phyloP scores from a whole-genome alignment of 371 early-diverging fungal species.

The Entomophthora muscae region DNA sequence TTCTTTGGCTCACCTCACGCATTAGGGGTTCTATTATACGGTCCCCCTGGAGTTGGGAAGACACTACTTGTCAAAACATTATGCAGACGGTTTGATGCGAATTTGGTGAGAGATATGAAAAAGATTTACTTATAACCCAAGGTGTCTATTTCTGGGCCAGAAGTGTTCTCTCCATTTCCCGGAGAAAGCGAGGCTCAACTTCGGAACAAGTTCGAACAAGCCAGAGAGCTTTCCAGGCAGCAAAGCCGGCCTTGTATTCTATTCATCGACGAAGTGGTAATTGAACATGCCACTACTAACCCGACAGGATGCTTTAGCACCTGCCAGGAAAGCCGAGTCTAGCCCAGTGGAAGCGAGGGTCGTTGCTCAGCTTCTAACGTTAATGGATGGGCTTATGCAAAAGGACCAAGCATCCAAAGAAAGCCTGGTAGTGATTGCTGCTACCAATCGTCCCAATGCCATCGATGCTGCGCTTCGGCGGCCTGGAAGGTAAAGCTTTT shows the following conservation, averaged over 20 bases:
- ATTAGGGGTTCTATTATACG: conserved; percentile 75
- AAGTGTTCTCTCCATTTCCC: conserved; percentile 72
- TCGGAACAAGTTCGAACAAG: conserved; percentile 66
- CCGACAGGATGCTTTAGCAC: conserved; percentile 89
- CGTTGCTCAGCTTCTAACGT: conserved; percentile 91
- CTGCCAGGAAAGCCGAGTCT: conserved; percentile 50
- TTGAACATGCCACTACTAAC: too few relatives aligned
- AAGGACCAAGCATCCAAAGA: conserved; percentile 27
- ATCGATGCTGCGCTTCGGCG: conserved; percentile 95
- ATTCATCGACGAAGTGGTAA: too few relatives aligned
- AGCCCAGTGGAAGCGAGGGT: conserved; percentile 71
- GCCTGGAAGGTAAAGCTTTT: conserved; percentile 92
- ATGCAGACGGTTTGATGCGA: conserved; percentile 35
- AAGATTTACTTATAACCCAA: conserved; percentile 2
- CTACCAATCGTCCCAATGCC: conserved; percentile 97
- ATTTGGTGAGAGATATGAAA: conserved; percentile 20
- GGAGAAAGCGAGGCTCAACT: conserved; percentile 91
- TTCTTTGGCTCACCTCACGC: too few relatives aligned
- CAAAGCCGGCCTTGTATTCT: too few relatives aligned
- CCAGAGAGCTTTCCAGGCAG: too few relatives aligned
- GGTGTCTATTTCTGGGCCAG: conserved; percentile 75
- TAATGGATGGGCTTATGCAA: conserved; percentile 76
- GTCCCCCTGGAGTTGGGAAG: conserved; percentile 95
- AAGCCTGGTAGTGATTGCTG: conserved; percentile 75
- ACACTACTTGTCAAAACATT: conserved; percentile 59